These are phyloP conservation scores for Penicillium sp. DNA, from an alignment of 2,329 filamentous ascomycete genomes.

Conservation along the genomic window DNA sequence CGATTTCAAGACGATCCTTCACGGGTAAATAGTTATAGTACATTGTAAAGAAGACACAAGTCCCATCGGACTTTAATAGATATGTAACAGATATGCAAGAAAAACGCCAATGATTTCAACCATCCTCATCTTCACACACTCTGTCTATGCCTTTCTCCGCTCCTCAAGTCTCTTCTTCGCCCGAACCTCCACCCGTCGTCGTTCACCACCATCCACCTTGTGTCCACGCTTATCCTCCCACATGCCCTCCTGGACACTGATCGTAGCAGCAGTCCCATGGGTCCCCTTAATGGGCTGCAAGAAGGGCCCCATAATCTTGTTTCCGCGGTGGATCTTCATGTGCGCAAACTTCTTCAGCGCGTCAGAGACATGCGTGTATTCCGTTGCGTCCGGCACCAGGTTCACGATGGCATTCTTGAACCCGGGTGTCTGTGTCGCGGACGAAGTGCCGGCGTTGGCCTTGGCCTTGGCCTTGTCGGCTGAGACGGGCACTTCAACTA, in stretches of 20 bases:
- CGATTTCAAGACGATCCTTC: not conserved
- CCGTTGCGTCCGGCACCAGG: conserved; percentile 59
- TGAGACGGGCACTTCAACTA: conserved; percentile 58
- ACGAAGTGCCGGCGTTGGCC: conserved; percentile 42
- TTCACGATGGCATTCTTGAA: conserved; percentile 66
- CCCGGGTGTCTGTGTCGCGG: conserved; percentile 58
- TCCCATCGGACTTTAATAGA: conserved; percentile 18
- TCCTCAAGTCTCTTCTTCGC: conserved; percentile 83
- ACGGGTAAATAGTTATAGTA: not conserved
- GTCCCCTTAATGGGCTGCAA: conserved; percentile 69
- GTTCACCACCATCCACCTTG: conserved; percentile 96
- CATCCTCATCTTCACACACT: too few species aligned
- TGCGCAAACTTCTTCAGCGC: conserved; percentile 61
- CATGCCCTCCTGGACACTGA: conserved; percentile 80
- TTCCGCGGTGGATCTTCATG: conserved; percentile 70
- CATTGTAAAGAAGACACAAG: conserved; percentile 10
- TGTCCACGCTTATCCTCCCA: conserved; percentile 87
- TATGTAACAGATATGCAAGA: conserved; percentile 22
- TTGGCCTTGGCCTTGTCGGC: conserved; percentile 25
- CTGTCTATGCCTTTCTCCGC: conserved; percentile 65
- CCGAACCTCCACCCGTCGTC: conserved; percentile 80
- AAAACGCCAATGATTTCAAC: not conserved
- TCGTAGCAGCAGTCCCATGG: conserved; percentile 62
- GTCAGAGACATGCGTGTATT: conserved; percentile 53
- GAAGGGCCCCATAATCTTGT: conserved; percentile 75